Base-by-base conservation (phyloP, 371 early-diverging fungal genomes). In the Saksenaea oblongispora region DNA sequence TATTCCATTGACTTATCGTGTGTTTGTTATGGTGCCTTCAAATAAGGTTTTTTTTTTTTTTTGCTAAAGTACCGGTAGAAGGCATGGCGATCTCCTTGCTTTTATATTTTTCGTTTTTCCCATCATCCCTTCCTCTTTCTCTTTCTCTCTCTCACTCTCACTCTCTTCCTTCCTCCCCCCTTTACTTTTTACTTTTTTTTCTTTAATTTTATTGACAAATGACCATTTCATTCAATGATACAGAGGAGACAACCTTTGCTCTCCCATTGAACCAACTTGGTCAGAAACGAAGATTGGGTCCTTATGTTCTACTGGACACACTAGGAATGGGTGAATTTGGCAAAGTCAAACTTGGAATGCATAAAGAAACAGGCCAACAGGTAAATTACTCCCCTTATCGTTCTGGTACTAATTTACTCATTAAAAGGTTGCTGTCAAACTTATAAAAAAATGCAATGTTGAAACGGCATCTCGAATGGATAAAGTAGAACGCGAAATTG, bases 241-340 rank as follows among this genome's bases (percentile, higher is more conserved):
- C 22, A 11, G 51, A 22, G n/a, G 51, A 47, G n/a, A 44, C 14
- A 3, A 44, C 18, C n/a, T 44, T n/a, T 60, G 39, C 61, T 36
- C 53, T 53, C 35, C 22, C 47, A 47, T 17, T 53, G 35, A 18
- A n/a, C 41, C 9, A 28, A 44, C 15, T 15, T 11, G 11, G 11
- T 13, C 22, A 22, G 7, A 54, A 44, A 17, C 56, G 44, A 5
- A 84, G 84, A 74, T 85, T 96, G 72, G 96, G 97, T 7, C 89
- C 95, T 51, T 99, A 97, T 73, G 85, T 86, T 15, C 80, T 98
- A 31, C 85, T 93, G 34, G 95, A 95, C 74, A 92, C 93, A 17
- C 84, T 98, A 9, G 99, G 98, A 54, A 95, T 92, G 73, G 98
- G 99, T 47, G 96, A 96, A 77, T 97, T 96, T 74, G 95, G 95